Evolutionary conservation across 805 yeast genomes (phyloP).

Genomic region (Metschnikowia dekortorum): DNA sequence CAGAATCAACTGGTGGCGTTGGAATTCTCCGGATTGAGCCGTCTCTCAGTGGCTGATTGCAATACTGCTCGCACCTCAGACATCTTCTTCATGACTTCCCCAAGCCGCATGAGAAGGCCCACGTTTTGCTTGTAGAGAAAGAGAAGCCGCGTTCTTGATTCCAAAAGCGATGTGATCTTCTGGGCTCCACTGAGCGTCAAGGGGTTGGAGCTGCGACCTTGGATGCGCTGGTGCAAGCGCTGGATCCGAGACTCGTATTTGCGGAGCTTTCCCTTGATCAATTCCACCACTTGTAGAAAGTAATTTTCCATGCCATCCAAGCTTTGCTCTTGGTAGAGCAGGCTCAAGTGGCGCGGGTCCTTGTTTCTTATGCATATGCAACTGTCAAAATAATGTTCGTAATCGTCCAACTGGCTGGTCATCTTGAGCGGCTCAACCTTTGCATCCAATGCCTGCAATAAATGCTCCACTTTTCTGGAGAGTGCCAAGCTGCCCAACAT

Average conservation of each 20-base stretch:
- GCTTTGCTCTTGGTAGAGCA: constrained; percentile 1
- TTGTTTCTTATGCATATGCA: background rate
- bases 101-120: constrained; percentile 1
- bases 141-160: background rate
- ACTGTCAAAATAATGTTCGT: background rate
- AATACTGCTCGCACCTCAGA: background rate
- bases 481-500: background rate
- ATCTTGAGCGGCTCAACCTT: background rate
- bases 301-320: background rate
- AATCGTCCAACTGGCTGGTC: constrained; percentile 3
- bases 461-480: background rate
- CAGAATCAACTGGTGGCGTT: too few species aligned
- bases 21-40: background rate
- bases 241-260: background rate
- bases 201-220: background rate
- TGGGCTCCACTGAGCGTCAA: background rate
- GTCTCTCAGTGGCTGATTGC: background rate
- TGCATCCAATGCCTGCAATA: constrained; percentile 2
- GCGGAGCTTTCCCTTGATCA: background rate
- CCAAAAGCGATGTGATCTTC: background rate
- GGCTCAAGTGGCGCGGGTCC: constrained; percentile 1
- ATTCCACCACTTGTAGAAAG: background rate
- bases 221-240: background rate
- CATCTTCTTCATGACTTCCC: background rate
- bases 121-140: background rate